phyloP scores from a whole-genome alignment of 2,329 filamentous ascomycete genomes.

The Rachicladosporium sp. region DNA sequence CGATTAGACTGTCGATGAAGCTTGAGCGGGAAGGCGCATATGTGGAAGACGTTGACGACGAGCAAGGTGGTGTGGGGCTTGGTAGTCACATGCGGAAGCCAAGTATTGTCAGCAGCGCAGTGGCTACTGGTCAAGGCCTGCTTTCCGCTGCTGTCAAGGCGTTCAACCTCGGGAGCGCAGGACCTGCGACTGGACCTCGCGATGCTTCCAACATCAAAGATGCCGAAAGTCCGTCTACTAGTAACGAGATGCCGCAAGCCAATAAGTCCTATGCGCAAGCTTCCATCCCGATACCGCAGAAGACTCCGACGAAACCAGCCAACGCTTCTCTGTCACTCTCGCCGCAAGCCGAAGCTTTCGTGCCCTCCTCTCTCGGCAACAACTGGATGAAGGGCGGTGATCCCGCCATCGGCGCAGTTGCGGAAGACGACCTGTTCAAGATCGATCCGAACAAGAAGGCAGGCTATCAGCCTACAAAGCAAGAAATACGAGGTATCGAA shows the following conservation, averaged over 20 bases:
- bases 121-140: constrained; percentile 3
- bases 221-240: background rate
- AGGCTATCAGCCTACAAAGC: no score
- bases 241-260: background rate
- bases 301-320: background rate
- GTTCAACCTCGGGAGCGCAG: constrained; percentile 1
- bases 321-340: constrained; percentile 4
- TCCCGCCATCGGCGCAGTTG: constrained; percentile 12
- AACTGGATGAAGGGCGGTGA: constrained; percentile 21
- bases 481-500: constrained; percentile 6
- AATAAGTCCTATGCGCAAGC: no score
- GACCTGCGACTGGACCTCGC: background rate
- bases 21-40: constrained; percentile 31
- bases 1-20: constrained; percentile 43
- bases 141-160: constrained; percentile 4
- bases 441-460: constrained; percentile 13
- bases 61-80: constrained; percentile 8
- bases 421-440: constrained; percentile 14
- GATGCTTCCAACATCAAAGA: background rate
- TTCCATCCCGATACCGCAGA: constrained; percentile 1
- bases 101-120: constrained; percentile 2
- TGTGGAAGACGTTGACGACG: constrained; percentile 14
- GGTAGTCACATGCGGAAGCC: constrained; percentile 1
- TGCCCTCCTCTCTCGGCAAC: constrained; percentile 15
- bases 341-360: constrained; percentile 10